Evolutionary conservation across 768 basidiomycete species (phyloP).

Genomic region (Lactarius indigo): DNA sequence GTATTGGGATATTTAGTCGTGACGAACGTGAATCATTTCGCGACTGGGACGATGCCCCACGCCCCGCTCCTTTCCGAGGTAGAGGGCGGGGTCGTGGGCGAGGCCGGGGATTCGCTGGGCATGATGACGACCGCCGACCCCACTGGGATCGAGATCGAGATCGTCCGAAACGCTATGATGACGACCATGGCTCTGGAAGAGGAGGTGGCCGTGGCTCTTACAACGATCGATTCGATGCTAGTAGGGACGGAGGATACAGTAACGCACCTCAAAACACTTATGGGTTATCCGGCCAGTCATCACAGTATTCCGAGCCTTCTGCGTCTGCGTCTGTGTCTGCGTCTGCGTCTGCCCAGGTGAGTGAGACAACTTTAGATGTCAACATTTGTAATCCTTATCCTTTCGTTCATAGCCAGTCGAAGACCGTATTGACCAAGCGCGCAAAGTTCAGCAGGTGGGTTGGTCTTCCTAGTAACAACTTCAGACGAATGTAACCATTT

Average conservation of each 20-base stretch:
- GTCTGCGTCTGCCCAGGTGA: constrained; percentile 31
- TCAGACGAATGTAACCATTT: constrained; percentile 7
- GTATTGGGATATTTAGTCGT: constrained; percentile 29
- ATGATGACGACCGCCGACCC: constrained; percentile 23
- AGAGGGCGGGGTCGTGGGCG: constrained; percentile 33
- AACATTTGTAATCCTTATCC: background rate
- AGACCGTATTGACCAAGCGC: constrained; percentile 84
- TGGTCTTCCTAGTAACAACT: background rate
- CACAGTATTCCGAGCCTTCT: constrained; percentile 32
- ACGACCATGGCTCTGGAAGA: constrained; percentile 34
- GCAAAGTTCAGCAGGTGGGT: constrained; percentile 72
- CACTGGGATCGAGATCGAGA: constrained; percentile 23
- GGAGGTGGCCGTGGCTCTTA: constrained; percentile 39
- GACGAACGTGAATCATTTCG: constrained; percentile 34
- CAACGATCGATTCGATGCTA: constrained; percentile 30
- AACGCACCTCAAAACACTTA: constrained; percentile 24
- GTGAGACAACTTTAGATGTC: constrained; percentile 4
- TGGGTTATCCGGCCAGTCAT: constrained; percentile 33
- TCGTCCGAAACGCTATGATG: constrained; percentile 31
- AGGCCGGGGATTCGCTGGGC: constrained; percentile 22
- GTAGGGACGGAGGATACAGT: constrained; percentile 27
- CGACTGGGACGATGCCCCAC: constrained; percentile 29
- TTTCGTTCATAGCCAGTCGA: constrained; percentile 45
- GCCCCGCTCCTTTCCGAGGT: constrained; percentile 29
- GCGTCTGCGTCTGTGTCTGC: constrained; percentile 21